Conservation (phyloP, 2,329 filamentous ascomycete genomes). For the Penicillium sp. region DNA sequence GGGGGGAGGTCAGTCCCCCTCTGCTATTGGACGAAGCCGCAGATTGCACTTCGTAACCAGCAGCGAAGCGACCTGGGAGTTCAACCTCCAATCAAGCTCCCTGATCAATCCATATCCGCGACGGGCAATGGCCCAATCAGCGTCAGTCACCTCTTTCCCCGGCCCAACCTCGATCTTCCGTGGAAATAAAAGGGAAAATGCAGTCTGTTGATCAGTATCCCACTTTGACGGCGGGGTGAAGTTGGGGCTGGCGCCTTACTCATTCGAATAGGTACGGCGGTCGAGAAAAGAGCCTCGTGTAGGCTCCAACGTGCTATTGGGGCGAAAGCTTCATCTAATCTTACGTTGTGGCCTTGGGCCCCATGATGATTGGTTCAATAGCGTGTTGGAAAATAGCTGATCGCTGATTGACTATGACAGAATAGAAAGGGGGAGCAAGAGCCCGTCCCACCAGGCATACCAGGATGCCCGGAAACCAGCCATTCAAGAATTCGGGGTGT, state of each 20-base stretch:
- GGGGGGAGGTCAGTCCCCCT: not conserved
- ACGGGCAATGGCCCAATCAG: slow-evolving; percentile 1
- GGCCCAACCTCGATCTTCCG: not conserved
- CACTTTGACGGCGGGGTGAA: not conserved
- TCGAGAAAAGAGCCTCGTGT: not conserved
- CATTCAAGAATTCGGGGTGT: not conserved
- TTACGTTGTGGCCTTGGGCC: not conserved
- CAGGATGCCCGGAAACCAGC: not conserved
- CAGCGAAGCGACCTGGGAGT: not conserved
- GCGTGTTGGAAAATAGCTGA: not conserved
- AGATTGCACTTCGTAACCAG: slow-evolving; percentile 1
- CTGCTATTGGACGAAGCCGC: not conserved
- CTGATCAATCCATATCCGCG: not conserved
- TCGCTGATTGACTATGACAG: not conserved
- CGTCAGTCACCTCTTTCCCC: not conserved
- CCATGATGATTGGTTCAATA: not conserved
- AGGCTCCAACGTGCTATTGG: not conserved
- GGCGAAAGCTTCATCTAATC: not conserved
- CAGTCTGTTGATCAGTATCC: not conserved
- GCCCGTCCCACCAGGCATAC: not conserved
- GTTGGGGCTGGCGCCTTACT: not conserved
- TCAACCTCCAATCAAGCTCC: not conserved
- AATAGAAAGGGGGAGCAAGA: not conserved
- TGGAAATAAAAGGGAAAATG: not conserved
- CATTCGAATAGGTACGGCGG: not conserved